These are phyloP conservation scores for Dendrothele bispora DNA, from an alignment of 768 basidiomycete species.

Conservation along the genomic window DNA sequence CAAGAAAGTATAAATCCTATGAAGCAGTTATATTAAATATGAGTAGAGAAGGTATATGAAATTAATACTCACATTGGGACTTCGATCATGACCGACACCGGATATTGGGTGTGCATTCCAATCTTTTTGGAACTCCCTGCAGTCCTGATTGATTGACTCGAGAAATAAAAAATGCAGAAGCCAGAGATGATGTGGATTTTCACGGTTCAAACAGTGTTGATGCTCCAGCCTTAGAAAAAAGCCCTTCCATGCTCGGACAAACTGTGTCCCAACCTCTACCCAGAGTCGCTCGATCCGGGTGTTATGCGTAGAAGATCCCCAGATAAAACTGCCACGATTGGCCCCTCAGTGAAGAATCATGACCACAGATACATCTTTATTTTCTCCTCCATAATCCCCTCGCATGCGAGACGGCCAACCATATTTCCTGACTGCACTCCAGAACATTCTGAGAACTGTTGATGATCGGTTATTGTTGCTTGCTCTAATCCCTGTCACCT, in stretches of 20 bases:
- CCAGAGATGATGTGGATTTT: slow-evolving; percentile 39
- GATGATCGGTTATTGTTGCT: slow-evolving; percentile 15
- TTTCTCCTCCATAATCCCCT: slow-evolving; percentile 27
- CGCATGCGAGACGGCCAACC: slow-evolving; percentile 20
- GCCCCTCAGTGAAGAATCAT: slow-evolving; percentile 35
- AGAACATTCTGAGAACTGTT: slow-evolving; percentile 11
- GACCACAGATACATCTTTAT: slow-evolving; percentile 28
- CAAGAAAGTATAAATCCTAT: slow-evolving; percentile 7
- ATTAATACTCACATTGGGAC: slow-evolving; percentile 5
- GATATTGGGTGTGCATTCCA: slow-evolving; percentile 33
- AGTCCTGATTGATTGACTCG: slow-evolving; percentile 25
- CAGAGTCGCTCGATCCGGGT: slow-evolving; percentile 44
- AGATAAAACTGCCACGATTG: slow-evolving; percentile 30
- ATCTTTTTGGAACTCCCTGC: slow-evolving; percentile 20
- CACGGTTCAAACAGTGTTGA: slow-evolving; percentile 30
- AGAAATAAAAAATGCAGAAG: slow-evolving; percentile 38
- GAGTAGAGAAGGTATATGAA: no score
- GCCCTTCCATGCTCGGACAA: slow-evolving; percentile 38
- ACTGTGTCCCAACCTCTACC: slow-evolving; percentile 41
- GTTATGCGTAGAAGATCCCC: slow-evolving; percentile 41
- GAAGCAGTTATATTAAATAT: not conserved
- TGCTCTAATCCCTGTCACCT: slow-evolving; percentile 13
- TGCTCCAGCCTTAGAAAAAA: slow-evolving; percentile 39
- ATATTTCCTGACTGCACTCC: slow-evolving; percentile 8
- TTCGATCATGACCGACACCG: slow-evolving; percentile 15